These are phyloP conservation scores for Amaranthus tricolor DNA, from an alignment of 179 eudicot species.

Conservation along the genomic window DNA sequence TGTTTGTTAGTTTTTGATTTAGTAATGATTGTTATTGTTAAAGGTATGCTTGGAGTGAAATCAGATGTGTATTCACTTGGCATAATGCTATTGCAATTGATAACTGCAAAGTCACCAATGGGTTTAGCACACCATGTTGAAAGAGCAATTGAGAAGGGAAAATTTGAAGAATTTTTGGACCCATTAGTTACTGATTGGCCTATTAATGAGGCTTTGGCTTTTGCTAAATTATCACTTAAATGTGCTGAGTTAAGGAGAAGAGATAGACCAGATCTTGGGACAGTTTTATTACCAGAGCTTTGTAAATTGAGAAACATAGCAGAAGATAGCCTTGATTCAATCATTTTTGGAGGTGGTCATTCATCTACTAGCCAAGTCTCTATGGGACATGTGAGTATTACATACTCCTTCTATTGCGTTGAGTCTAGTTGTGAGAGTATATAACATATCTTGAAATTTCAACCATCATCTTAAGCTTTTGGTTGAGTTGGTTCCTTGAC, in stretches of 20 bases:
- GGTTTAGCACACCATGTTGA: constrained; percentile 36
- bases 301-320: constrained; percentile 30
- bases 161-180: constrained; percentile 29
- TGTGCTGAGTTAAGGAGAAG: constrained; percentile 43
- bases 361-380: constrained; percentile 24
- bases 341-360: constrained; percentile 20
- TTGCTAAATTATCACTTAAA: constrained; percentile 30
- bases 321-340: constrained; percentile 34
- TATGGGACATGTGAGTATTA: constrained; percentile 24
- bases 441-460: too few relatives aligned
- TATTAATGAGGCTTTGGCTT: constrained; percentile 26
- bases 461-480: too few relatives aligned
- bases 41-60: constrained; percentile 44
- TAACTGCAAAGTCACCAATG: constrained; percentile 41
- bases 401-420: too few relatives aligned
- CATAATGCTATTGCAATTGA: constrained; percentile 33
- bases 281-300: constrained; percentile 35
- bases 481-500: too few relatives aligned
- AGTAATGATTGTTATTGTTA: not conserved
- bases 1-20: too few relatives aligned
- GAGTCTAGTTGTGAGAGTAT: too few relatives aligned
- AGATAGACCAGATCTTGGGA: constrained; percentile 44
- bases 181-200: constrained; percentile 40
- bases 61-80: constrained; percentile 49
- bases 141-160: constrained; percentile 32